Conservation (phyloP, 306 rosid species). For the Vigna radiata region DNA sequence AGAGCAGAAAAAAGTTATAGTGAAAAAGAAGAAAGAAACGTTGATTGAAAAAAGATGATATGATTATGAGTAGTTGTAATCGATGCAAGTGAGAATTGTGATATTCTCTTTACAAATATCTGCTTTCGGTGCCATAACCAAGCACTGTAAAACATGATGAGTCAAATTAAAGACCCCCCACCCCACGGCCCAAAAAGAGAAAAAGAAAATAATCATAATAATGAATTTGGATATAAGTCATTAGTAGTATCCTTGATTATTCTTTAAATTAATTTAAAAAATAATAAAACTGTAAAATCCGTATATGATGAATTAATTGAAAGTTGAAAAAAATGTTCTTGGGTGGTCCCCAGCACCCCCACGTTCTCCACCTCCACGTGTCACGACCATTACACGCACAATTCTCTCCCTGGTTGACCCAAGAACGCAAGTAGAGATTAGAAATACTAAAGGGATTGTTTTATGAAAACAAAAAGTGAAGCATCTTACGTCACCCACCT, state of each 20-base stretch:
- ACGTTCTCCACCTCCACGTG: slow-evolving; percentile 69
- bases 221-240: not conserved
- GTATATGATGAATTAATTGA: too few relatives aligned
- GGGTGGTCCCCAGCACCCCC: slow-evolving; percentile 62
- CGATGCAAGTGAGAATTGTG: slow-evolving; percentile 8
- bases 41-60: slow-evolving; percentile 25
- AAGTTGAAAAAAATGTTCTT: too few relatives aligned
- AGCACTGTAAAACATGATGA: slow-evolving; percentile 34
- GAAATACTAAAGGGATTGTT: too few relatives aligned
- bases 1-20: not conserved
- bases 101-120: not conserved
- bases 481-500: slow-evolving; percentile 70
- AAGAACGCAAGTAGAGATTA: too few relatives aligned
- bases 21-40: slow-evolving; percentile 3
- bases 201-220: not conserved
- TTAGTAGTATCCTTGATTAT: not conserved
- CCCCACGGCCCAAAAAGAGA: slow-evolving; percentile 14
- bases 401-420: too few relatives aligned
- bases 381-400: slow-evolving; percentile 1
- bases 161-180: slow-evolving; percentile 18
- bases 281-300: too few relatives aligned
- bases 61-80: slow-evolving; percentile 11
- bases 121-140: slow-evolving; percentile 60
- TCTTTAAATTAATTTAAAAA: not conserved
- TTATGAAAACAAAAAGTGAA: slow-evolving; percentile 14